These are phyloP conservation scores for Vitellaria paradoxa DNA, from an alignment of 179 eudicot genomes.

Conservation along the genomic window DNA sequence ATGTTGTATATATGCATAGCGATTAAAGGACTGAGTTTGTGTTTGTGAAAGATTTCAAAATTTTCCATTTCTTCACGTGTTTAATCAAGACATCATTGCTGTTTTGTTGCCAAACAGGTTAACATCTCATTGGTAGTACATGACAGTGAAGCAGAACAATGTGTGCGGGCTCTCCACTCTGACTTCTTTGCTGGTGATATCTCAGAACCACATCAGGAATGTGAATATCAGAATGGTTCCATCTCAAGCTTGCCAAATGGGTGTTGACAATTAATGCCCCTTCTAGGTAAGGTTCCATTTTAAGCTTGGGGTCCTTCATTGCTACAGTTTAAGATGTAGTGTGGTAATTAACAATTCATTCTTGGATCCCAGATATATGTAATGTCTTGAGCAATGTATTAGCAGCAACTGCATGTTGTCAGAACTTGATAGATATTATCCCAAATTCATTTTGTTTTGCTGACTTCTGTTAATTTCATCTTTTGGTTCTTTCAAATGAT, in stretches of 20 bases:
- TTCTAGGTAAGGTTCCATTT: not conserved
- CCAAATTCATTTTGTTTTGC: not conserved
- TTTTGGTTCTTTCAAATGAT: not conserved
- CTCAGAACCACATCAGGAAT: conserved; percentile 28
- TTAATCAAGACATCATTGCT: no score
- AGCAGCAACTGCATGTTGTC: not conserved
- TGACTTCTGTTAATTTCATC: no score
- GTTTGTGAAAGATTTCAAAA: not conserved
- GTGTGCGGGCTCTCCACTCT: conserved; percentile 79
- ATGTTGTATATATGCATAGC: not conserved
- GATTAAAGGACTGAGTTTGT: not conserved
- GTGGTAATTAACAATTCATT: not conserved
- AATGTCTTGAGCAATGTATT: not conserved
- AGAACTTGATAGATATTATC: no score
- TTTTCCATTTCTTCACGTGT: not conserved
- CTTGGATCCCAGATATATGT: not conserved
- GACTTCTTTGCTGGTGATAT: conserved; percentile 65
- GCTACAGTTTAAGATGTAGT: not conserved
- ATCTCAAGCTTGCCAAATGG: not conserved
- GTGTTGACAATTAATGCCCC: conserved; percentile 3
- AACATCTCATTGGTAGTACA: conserved; percentile 88
- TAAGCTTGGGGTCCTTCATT: not conserved
- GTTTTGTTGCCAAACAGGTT: conserved; percentile 41
- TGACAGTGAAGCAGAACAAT: conserved; percentile 83
- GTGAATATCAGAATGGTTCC: conserved; percentile 28